Evolutionary conservation across 2,329 filamentous ascomycete genomes (phyloP).

Genomic region (Pseudocercospora ulei): DNA sequence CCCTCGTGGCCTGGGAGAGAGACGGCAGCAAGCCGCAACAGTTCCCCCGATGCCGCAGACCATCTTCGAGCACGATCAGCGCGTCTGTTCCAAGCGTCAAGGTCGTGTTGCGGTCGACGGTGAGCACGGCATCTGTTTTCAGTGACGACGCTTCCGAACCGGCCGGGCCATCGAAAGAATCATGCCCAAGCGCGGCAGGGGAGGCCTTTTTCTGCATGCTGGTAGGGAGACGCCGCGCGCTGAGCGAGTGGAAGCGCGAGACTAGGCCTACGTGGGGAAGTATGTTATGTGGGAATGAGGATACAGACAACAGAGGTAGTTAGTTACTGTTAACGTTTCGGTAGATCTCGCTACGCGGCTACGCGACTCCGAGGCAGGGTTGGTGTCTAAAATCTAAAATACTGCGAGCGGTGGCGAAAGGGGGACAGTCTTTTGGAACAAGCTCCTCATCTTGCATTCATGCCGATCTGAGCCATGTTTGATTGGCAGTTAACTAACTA

Average conservation of each 20-base stretch:
- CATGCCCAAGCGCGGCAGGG: constrained; percentile 5
- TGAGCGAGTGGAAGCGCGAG: constrained; percentile 30
- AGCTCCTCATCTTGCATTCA: no score
- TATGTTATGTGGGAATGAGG: no score
- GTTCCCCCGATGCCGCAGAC: constrained; percentile 41
- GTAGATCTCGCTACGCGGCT: constrained; percentile 4
- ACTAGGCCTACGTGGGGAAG: constrained; percentile 1
- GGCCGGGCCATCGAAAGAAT: constrained; percentile 31
- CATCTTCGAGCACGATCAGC: constrained; percentile 53
- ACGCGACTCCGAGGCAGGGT: not conserved
- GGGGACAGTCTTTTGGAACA: no score
- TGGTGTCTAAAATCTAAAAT: no score
- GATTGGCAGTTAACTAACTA: no score
- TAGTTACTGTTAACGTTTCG: no score
- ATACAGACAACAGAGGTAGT: no score
- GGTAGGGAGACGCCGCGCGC: constrained; percentile 7
- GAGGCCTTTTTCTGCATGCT: constrained; percentile 9
- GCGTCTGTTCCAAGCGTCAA: constrained; percentile 53
- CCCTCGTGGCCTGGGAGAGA: constrained; percentile 43
- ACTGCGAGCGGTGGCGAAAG: no score
- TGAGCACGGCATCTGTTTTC: constrained; percentile 21
- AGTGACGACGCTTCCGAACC: constrained; percentile 18
- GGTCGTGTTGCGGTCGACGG: constrained; percentile 49
- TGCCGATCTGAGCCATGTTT: no score
- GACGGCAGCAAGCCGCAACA: constrained; percentile 49